A percentile compares a stretch with the other conserved stretches of the same genome.
Evolutionary conservation across 768 basidiomycete genomes (phyloP).

Genomic region (Serpula lacrymans): DNA sequence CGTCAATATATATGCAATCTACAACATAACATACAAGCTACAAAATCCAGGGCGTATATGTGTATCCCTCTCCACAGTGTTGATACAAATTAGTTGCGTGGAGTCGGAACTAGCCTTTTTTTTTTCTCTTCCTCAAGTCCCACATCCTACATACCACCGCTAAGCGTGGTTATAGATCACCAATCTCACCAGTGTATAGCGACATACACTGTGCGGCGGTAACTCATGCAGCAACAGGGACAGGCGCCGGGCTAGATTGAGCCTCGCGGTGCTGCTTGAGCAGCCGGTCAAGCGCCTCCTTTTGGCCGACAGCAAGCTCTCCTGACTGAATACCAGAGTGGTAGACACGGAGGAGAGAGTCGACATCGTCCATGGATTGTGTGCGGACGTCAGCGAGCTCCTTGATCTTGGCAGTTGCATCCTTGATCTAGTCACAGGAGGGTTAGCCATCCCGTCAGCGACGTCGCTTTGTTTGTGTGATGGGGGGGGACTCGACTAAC

Average conservation of each 20-base stretch:
- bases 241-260: not conserved
- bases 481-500: constrained; percentile 31
- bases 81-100: too few relatives aligned
- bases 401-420: constrained; percentile 99
- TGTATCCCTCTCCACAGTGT: too few relatives aligned
- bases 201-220: too few relatives aligned
- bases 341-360: constrained; percentile 92
- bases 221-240: not conserved
- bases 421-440: constrained; percentile 71
- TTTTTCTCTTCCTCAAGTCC: too few relatives aligned
- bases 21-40: too few relatives aligned
- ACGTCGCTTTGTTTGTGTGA: not conserved
- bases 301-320: constrained; percentile 91
- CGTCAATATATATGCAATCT: too few relatives aligned
- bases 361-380: constrained; percentile 99
- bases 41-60: too few relatives aligned
- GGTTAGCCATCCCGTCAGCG: constrained; percentile 3
- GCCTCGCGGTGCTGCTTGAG: constrained; percentile 39
- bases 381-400: constrained; percentile 97
- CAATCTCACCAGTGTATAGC: too few relatives aligned
- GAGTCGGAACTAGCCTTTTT: too few relatives aligned
- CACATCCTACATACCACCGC: too few relatives aligned
- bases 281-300: constrained; percentile 83
- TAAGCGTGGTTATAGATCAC: too few relatives aligned
- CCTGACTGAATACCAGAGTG: constrained; percentile 93